Evolutionary conservation across 2,329 filamentous ascomycete species (phyloP).

Genomic region (Calcarisporium arbuscula): DNA sequence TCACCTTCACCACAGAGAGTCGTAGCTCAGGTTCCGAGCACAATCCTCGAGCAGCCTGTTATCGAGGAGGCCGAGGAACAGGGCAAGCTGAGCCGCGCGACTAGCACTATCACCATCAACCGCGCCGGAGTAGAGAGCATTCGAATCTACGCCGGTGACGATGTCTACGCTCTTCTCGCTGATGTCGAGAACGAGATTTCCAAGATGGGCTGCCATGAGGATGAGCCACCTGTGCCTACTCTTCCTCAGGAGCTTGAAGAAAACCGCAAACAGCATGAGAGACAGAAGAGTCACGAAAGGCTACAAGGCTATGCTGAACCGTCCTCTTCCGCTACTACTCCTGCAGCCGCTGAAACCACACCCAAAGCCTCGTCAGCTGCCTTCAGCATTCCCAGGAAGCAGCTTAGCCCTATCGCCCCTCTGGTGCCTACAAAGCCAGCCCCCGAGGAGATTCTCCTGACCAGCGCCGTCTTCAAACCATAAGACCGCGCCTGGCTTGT

Average conservation of each 20-base stretch:
- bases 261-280: conserved; percentile 33
- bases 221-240: conserved; percentile 9
- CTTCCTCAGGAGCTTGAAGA: conserved; percentile 9
- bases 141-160: conserved; percentile 60
- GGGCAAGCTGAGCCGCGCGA: conserved; percentile 18
- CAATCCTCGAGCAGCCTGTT: conserved; percentile 45
- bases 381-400: neutral
- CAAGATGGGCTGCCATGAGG: conserved; percentile 25
- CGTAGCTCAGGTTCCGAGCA: conserved; percentile 48
- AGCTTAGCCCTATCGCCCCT: conserved; percentile 17
- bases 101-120: conserved; percentile 17
- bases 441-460: conserved; percentile 35
- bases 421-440: conserved; percentile 24
- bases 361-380: conserved; percentile 20
- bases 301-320: conserved; percentile 31
- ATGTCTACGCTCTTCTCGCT: conserved; percentile 59
- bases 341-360: conserved; percentile 15
- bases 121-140: conserved; percentile 55
- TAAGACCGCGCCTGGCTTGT: no score
- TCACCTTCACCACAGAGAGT: conserved; percentile 46
- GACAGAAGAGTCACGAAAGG: conserved; percentile 45
- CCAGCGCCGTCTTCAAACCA: conserved; percentile 44
- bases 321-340: conserved; percentile 25
- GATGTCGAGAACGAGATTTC: conserved; percentile 52
- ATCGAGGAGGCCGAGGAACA: conserved; percentile 33